A percentile compares a stretch with the other conserved stretches of the same genome.
Conservation (phyloP, 331 rosid species). For the Phaseolus coccineus region DNA sequence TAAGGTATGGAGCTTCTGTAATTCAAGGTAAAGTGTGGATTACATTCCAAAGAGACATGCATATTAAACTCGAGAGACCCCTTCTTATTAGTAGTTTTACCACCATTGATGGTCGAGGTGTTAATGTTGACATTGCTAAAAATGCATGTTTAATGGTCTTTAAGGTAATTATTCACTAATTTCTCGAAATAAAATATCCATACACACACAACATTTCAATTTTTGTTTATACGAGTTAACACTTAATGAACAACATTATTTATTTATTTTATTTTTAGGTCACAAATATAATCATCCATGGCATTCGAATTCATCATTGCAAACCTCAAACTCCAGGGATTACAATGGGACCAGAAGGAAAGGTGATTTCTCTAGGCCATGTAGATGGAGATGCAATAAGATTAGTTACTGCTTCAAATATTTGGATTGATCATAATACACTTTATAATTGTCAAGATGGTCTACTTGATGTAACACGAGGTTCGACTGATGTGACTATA, state of each 20-base stretch:
- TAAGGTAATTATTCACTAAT: slow-evolving; percentile 34
- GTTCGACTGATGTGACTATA: slow-evolving; percentile 50
- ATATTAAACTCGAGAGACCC: slow-evolving; percentile 31
- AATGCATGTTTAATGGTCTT: slow-evolving; percentile 63
- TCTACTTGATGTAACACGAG: slow-evolving; percentile 47
- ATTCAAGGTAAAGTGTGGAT: slow-evolving; percentile 52
- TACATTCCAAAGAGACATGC: slow-evolving; percentile 45
- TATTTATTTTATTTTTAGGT: neutral
- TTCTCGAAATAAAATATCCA: neutral
- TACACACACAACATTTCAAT: neutral
- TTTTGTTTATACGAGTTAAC: neutral
- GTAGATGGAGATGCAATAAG: slow-evolving; percentile 52
- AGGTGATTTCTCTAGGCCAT: slow-evolving; percentile 43
- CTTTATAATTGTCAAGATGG: slow-evolving; percentile 48
- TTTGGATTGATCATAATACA: slow-evolving; percentile 55
- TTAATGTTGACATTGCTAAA: slow-evolving; percentile 50
- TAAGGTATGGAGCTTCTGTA: slow-evolving; percentile 45
- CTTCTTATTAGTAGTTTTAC: slow-evolving; percentile 57
- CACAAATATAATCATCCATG: slow-evolving; percentile 46
- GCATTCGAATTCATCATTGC: slow-evolving; percentile 43
- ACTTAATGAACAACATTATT: neutral
- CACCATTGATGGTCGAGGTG: slow-evolving; percentile 49
- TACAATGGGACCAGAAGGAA: slow-evolving; percentile 47
- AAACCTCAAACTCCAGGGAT: slow-evolving; percentile 41
- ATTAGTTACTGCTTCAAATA: slow-evolving; percentile 44